Percentiles rank a stretch among this genome's conserved stretches.
phyloP scores from a whole-genome alignment of 2,329 filamentous ascomycete species.

The Aurifilum marmelostoma region DNA sequence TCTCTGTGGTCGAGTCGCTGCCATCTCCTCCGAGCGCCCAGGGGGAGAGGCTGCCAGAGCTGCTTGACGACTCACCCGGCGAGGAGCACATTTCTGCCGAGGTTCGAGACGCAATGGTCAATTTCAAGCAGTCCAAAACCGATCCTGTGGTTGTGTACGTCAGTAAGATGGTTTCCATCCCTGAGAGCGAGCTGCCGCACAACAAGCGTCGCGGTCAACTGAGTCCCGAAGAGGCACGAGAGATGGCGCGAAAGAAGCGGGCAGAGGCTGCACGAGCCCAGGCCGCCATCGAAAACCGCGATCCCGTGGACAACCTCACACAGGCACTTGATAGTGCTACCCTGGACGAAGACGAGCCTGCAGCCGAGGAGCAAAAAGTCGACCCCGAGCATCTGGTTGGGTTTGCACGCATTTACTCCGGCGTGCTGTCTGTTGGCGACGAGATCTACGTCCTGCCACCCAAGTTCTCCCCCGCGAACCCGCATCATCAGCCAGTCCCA shows the following conservation, averaged over 20 bases:
- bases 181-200: conserved; percentile 86
- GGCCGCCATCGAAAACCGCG: conserved; percentile 52
- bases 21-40: conserved; percentile 84
- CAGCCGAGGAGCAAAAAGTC: conserved; percentile 50
- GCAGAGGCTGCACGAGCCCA: conserved; percentile 85
- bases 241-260: conserved; percentile 84
- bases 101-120: conserved; percentile 79
- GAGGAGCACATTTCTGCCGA: conserved; percentile 68
- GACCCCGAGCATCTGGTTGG: conserved; percentile 90
- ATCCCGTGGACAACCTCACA: conserved; percentile 58
- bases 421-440: conserved; percentile 86
- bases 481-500: conserved; percentile 72
- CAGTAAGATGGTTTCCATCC: conserved; percentile 97
- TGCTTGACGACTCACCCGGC: conserved; percentile 81
- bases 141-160: conserved; percentile 91
- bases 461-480: conserved; percentile 85
- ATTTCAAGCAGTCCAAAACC: conserved; percentile 70
- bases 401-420: conserved; percentile 92
- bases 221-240: conserved; percentile 86
- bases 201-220: conserved; percentile 80
- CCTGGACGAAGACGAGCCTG: conserved; percentile 56
- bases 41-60: conserved; percentile 73
- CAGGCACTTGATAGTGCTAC: conserved; percentile 64
- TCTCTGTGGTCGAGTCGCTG: conserved; percentile 91
- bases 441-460: conserved; percentile 88